These are phyloP conservation scores for Arthrocladium fulminans DNA, from an alignment of 2,329 filamentous ascomycete species.

Conservation along the genomic window DNA sequence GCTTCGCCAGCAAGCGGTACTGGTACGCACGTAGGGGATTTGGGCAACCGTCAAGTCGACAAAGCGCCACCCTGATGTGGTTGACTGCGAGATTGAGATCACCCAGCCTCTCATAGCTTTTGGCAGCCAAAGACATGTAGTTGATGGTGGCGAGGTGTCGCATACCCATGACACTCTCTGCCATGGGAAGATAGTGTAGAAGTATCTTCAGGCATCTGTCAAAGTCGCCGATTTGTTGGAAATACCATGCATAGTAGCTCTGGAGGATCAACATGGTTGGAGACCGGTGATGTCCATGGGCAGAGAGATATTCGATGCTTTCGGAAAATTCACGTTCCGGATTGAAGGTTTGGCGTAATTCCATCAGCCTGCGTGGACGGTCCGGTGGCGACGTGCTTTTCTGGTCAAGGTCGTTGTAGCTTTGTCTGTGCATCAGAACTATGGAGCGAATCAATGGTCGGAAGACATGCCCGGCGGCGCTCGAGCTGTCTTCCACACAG, in stretches of 20 bases:
- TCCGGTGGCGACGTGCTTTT: not conserved
- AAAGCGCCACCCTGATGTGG: constrained; percentile 1
- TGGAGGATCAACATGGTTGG: constrained; percentile 16
- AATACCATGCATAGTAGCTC: constrained; percentile 16
- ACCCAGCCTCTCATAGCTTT: constrained; percentile 9
- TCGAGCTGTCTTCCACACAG: not conserved
- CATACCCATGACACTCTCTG: constrained; percentile 14
- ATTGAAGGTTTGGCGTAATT: not conserved
- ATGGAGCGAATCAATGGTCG: not conserved
- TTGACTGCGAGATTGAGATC: not conserved
- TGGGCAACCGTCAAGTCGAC: not conserved
- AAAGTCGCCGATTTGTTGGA: constrained; percentile 5
- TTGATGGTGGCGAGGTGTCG: constrained; percentile 17
- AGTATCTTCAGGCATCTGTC: not conserved
- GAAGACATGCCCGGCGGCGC: not conserved
- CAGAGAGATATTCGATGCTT: not conserved
- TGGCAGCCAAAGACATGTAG: constrained; percentile 13
- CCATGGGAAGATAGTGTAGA: constrained; percentile 11
- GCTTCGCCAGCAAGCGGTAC: constrained; percentile 2
- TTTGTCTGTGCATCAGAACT: not conserved
- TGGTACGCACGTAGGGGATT: not conserved
- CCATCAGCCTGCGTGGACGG: not conserved
- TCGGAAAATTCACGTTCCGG: not conserved
- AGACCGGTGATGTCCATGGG: not conserved
- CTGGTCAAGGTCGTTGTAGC: not conserved